Evolutionary conservation across 345 rosid species (phyloP).

Genomic region (Hibiscus tridactylites): DNA sequence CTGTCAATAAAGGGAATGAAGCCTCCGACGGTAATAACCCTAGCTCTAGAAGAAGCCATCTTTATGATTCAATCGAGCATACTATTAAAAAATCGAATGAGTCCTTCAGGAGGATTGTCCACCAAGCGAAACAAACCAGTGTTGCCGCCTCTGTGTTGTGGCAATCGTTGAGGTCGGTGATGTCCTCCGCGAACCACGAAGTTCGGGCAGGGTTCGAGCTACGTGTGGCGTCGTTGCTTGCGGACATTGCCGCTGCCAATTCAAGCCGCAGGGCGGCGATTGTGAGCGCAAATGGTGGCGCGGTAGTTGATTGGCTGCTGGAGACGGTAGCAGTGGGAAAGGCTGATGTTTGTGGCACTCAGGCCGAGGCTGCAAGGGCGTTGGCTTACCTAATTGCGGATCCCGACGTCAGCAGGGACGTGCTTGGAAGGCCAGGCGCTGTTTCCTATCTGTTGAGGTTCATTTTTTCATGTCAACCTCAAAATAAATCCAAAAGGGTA

Average conservation of each 20-base stretch:
- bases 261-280: conserved; percentile 69
- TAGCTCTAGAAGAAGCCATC: conserved; percentile 15
- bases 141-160: conserved; percentile 76
- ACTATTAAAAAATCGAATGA: conserved; percentile 46
- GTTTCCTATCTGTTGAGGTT: conserved; percentile 75
- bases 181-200: conserved; percentile 91
- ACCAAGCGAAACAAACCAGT: conserved; percentile 66
- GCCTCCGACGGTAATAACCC: background rate
- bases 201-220: conserved; percentile 87
- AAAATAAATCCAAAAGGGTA: conserved; percentile 50
- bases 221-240: conserved; percentile 78
- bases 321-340: conserved; percentile 58
- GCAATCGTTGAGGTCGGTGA: conserved; percentile 84
- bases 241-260: conserved; percentile 83
- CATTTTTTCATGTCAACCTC: conserved; percentile 83
- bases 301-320: conserved; percentile 90
- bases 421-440: conserved; percentile 76
- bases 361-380: conserved; percentile 95
- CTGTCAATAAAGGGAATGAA: background rate
- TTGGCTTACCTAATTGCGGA: conserved; percentile 85
- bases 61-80: conserved; percentile 37
- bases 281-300: conserved; percentile 80
- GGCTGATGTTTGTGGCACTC: conserved; percentile 57
- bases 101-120: conserved; percentile 47
- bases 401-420: conserved; percentile 57